phyloP scores from a whole-genome alignment of 75 land plant species.

The Adiantum capillusveneris region DNA sequence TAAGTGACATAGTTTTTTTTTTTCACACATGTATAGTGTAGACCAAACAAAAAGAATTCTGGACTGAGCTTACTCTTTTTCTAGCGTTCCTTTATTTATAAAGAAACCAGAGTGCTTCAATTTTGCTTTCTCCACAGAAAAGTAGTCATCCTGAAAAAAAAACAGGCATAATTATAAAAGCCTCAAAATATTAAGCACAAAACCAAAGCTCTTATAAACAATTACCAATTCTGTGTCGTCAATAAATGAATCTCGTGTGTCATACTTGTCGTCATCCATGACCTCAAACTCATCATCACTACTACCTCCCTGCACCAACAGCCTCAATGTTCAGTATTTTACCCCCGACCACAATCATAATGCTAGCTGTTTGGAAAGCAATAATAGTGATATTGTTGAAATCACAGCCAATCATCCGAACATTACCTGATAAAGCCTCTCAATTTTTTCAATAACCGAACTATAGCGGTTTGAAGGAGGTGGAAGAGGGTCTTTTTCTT shows the following conservation, averaged over 20 bases:
- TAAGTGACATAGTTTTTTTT: no score
- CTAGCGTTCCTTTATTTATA: conserved; percentile 85
- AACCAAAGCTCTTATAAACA: neutral
- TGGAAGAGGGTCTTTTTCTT: conserved; percentile 7
- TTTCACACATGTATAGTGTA: no score
- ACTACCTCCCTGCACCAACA: conserved; percentile 49
- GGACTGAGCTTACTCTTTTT: conserved; percentile 57
- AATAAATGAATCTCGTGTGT: conserved; percentile 95
- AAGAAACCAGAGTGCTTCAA: conserved; percentile 60
- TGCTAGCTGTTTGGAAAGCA: no score
- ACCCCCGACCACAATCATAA: no score
- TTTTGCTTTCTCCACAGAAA: conserved; percentile 71
- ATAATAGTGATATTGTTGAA: no score
- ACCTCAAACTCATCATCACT: conserved; percentile 57
- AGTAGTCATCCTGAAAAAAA: conserved; percentile 80
- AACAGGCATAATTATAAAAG: neutral
- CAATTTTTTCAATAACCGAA: conserved; percentile 88
- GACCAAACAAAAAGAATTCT: no score
- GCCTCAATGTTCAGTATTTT: no score
- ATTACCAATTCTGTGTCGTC: conserved; percentile 91
- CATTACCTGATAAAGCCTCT: conserved; percentile 68
- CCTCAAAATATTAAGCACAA: neutral
- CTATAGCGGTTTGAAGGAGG: conserved; percentile 63
- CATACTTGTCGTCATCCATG: conserved; percentile 95
- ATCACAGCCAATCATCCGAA: no score